Evolutionary conservation across 805 yeast species (phyloP).

Genomic region (Barnettozyma populi): DNA sequence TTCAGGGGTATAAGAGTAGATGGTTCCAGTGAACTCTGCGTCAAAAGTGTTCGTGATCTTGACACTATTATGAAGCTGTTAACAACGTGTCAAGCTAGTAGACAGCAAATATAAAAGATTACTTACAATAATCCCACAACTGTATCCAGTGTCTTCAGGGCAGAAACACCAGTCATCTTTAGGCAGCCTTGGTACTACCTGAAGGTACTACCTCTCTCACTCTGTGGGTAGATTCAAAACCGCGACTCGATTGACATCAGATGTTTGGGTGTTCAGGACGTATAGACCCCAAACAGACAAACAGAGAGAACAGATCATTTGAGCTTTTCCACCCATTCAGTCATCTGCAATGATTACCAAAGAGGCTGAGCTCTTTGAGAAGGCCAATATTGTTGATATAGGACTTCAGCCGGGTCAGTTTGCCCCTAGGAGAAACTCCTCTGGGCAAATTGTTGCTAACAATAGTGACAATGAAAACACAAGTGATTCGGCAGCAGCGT

Average conservation of each 20-base stretch:
- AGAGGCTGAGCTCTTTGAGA: slow-evolving; percentile 29
- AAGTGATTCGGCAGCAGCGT: not conserved
- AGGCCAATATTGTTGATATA: slow-evolving; percentile 29
- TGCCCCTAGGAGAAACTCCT: slow-evolving; percentile 5
- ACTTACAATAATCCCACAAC: slow-evolving; percentile 14
- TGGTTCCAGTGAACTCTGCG: slow-evolving; percentile 50
- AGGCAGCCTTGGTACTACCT: not conserved
- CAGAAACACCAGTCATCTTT: slow-evolving; percentile 5
- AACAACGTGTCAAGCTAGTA: not conserved
- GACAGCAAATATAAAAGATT: not conserved
- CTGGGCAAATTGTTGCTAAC: not conserved
- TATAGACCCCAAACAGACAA: no score
- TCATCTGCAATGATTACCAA: slow-evolving; percentile 14
- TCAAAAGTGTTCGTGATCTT: slow-evolving; percentile 57
- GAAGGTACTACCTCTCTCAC: not conserved
- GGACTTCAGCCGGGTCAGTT: slow-evolving; percentile 25
- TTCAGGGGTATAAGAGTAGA: slow-evolving; percentile 52
- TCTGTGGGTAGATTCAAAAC: not conserved
- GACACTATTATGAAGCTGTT: slow-evolving; percentile 34
- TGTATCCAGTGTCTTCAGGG: slow-evolving; percentile 8
- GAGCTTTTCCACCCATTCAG: no score
- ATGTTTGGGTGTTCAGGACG: not conserved
- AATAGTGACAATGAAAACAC: not conserved
- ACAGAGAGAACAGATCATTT: no score
- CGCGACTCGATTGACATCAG: not conserved